A percentile compares a stretch with the other conserved stretches of the same genome.
These are phyloP conservation scores for Hygrophoropsis aurantiaca DNA, from an alignment of 768 basidiomycete genomes.

Conservation along the genomic window DNA sequence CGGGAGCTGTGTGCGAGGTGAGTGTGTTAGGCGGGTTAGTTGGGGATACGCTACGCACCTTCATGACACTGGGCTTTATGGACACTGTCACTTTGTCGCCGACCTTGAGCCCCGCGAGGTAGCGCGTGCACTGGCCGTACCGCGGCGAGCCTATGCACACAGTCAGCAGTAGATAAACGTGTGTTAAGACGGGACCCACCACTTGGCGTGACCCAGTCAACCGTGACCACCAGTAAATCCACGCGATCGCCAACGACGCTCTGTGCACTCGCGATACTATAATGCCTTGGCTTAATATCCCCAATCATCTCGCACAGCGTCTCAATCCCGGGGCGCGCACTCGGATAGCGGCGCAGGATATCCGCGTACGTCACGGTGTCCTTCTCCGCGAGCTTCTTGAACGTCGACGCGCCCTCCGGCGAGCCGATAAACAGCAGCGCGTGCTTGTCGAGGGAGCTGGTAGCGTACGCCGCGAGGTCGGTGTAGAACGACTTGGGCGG, in stretches of 20 bases:
- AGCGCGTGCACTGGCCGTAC: conserved; percentile 96
- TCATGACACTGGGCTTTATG: conserved; percentile 99
- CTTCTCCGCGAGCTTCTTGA: conserved; percentile 94
- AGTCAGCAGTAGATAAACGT: not conserved
- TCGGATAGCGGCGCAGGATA: conserved; percentile 71
- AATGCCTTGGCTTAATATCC: conserved; percentile 96
- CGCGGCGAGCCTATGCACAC: conserved; percentile 60
- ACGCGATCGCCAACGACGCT: conserved; percentile 93
- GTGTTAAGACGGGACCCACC: conserved; percentile 50
- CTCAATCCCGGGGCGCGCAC: conserved; percentile 81
- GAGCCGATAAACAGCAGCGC: conserved; percentile 90
- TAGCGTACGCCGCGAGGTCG: conserved; percentile 78
- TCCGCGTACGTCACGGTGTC: conserved; percentile 95
- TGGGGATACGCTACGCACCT: conserved; percentile 47
- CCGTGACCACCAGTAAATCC: conserved; percentile 92
- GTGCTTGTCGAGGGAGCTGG: conserved; percentile 65
- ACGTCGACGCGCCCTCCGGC: conserved; percentile 85
- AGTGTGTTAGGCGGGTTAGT: conserved; percentile 1
- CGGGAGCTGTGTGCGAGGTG: conserved; percentile 59
- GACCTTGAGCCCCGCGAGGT: conserved; percentile 77
- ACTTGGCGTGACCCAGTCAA: conserved; percentile 86
- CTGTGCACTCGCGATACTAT: conserved; percentile 96
- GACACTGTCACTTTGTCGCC: conserved; percentile 97
- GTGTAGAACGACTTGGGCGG: conserved; percentile 96
- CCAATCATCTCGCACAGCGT: conserved; percentile 86